These are phyloP conservation scores for Hypoxylon intermedium DNA, from an alignment of 495 filamentous ascomycete species.

Conservation along the genomic window DNA sequence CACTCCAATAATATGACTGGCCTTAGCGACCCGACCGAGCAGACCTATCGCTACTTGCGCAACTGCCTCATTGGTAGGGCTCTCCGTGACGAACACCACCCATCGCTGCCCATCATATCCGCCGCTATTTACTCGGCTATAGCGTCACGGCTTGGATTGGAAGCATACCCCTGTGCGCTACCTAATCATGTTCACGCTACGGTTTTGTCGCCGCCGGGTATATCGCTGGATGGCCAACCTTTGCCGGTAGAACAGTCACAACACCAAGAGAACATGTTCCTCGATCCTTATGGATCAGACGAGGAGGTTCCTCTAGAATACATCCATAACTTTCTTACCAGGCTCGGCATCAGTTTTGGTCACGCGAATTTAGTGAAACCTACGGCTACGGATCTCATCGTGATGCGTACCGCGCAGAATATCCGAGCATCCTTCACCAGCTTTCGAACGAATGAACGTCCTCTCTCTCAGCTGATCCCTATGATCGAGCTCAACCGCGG, in stretches of 20 bases:
- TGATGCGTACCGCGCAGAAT: slow-evolving; percentile 79
- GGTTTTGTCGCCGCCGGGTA: slow-evolving; percentile 63
- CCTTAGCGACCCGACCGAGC: slow-evolving; percentile 59
- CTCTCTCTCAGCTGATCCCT: slow-evolving; percentile 39
- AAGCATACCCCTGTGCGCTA: slow-evolving; percentile 75
- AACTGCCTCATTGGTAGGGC: slow-evolving; percentile 86
- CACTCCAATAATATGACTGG: slow-evolving; percentile 70
- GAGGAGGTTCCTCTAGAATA: slow-evolving; percentile 66
- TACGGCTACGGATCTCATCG: slow-evolving; percentile 67
- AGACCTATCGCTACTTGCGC: slow-evolving; percentile 75
- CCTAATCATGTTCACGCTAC: slow-evolving; percentile 82
- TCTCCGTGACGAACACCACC: slow-evolving; percentile 70
- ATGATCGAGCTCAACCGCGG: slow-evolving; percentile 47
- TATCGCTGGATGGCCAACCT: slow-evolving; percentile 66
- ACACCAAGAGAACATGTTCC: slow-evolving; percentile 67
- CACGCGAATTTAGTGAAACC: slow-evolving; percentile 65
- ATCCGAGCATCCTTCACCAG: slow-evolving; percentile 64
- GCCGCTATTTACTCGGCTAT: slow-evolving; percentile 60
- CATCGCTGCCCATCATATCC: slow-evolving; percentile 80
- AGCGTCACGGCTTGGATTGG: slow-evolving; percentile 65
- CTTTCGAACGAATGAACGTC: slow-evolving; percentile 44
- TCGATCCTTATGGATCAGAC: slow-evolving; percentile 81
- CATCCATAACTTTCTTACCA: slow-evolving; percentile 65
- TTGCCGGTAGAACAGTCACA: slow-evolving; percentile 34
- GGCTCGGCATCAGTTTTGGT: slow-evolving; percentile 66